Percentiles rank a stretch among this genome's conserved stretches.
These are phyloP conservation scores for Hemileia vastatrix DNA, from an alignment of 1,284 basidiomycete genomes.

Conservation along the genomic window DNA sequence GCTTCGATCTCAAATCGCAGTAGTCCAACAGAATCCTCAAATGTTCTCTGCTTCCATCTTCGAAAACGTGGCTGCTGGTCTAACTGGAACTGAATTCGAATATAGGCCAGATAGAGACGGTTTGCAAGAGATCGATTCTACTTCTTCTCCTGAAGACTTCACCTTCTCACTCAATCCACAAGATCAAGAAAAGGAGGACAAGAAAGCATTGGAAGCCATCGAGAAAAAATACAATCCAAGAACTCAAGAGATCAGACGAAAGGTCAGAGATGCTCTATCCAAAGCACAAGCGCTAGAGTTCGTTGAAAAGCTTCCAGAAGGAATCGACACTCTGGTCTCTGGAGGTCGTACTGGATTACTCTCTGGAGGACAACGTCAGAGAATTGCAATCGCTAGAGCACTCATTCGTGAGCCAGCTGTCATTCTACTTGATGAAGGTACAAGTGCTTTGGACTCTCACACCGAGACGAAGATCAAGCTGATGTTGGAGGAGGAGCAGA, in stretches of 20 bases:
- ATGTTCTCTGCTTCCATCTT: conserved; percentile 84
- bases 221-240: conserved; percentile 54
- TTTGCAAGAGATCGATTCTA: neutral
- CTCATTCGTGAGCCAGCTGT: conserved; percentile 48
- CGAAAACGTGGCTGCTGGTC: conserved; percentile 84
- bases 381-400: conserved; percentile 50
- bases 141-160: conserved; percentile 12
- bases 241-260: conserved; percentile 70
- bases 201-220: neutral
- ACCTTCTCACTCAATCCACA: neutral
- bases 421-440: conserved; percentile 44
- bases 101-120: conserved; percentile 29
- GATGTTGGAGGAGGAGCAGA: conserved; percentile 45
- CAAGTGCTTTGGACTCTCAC: conserved; percentile 46
- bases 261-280: conserved; percentile 61
- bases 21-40: conserved; percentile 71
- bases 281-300: conserved; percentile 69
- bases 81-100: conserved; percentile 32
- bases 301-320: conserved; percentile 79
- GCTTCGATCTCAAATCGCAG: conserved; percentile 74
- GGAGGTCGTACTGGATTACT: conserved; percentile 39
- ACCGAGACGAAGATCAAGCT: conserved; percentile 47
- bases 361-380: conserved; percentile 49
- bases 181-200: neutral
- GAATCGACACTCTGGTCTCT: conserved; percentile 58